phyloP scores from a whole-genome alignment of 106 monocot species.

The Agapanthus africanus region DNA sequence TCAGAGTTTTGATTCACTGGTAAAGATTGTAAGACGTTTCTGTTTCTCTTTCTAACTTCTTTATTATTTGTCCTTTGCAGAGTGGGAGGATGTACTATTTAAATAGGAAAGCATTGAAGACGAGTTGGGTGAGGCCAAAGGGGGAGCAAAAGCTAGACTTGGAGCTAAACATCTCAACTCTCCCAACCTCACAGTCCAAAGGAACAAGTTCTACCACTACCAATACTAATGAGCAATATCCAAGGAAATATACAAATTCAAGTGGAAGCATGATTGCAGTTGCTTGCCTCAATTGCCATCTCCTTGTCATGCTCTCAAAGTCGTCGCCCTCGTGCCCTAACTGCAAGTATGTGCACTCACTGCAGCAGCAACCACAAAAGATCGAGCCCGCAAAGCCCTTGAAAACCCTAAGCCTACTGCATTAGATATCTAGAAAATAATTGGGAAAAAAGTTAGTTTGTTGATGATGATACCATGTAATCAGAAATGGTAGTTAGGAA shows the following conservation, averaged over 20 bases:
- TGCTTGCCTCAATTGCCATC: constrained; percentile 76
- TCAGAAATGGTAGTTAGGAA: constrained; percentile 2
- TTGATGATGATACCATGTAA: constrained; percentile 7
- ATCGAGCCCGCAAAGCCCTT: constrained; percentile 30
- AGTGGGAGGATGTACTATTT: constrained; percentile 70
- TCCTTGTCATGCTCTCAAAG: constrained; percentile 82
- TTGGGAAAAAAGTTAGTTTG: too few species aligned
- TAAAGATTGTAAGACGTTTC: too few species aligned
- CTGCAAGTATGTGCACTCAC: constrained; percentile 79
- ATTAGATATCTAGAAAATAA: too few species aligned
- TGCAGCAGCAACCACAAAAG: constrained; percentile 18
- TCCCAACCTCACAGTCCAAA: constrained; percentile 3
- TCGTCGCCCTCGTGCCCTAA: constrained; percentile 90
- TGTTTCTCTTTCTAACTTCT: not conserved
- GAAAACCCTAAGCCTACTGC: constrained; percentile 79
- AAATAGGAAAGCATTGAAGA: constrained; percentile 61
- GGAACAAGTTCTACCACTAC: not conserved
- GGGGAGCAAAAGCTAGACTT: constrained; percentile 41
- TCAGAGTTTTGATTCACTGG: too few species aligned
- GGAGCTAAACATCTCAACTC: constrained; percentile 57
- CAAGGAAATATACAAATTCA: constrained; percentile 2
- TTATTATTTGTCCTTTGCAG: too few species aligned
- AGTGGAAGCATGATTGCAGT: constrained; percentile 55
- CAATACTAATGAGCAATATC: not conserved
- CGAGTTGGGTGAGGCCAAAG: constrained; percentile 53